Evolutionary conservation across 768 basidiomycete genomes (phyloP).

Genomic region (Cystobasidium tubakii): DNA sequence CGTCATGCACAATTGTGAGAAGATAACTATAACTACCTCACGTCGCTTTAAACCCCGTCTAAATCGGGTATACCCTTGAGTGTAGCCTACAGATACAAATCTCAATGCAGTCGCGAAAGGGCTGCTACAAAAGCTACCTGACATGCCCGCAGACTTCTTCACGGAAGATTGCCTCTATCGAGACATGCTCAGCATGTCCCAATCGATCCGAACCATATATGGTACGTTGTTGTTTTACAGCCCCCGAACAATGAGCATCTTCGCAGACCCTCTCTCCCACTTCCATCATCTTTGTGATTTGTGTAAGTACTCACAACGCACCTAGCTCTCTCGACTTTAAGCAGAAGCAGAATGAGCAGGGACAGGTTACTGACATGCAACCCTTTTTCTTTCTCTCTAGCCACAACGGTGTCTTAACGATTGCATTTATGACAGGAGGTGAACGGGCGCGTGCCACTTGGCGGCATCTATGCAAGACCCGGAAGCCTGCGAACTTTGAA

Average conservation of each 20-base stretch:
- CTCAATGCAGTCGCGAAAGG: not conserved
- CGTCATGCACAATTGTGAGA: not conserved
- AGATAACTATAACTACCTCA: no score
- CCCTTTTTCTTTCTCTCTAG: no score
- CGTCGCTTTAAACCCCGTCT: no score
- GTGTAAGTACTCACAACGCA: no score
- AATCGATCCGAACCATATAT: slow-evolving; percentile 21
- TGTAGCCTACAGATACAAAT: not conserved
- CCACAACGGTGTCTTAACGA: no score
- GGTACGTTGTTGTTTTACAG: not conserved
- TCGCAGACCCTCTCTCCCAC: no score
- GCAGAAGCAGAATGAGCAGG: no score
- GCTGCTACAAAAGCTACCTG: slow-evolving; percentile 1
- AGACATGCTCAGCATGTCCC: not conserved
- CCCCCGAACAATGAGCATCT: no score
- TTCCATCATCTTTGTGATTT: no score
- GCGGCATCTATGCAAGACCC: not conserved
- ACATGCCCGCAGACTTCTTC: slow-evolving; percentile 4
- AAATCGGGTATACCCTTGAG: not conserved
- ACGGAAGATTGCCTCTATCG: slow-evolving; percentile 19
- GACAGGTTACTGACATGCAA: no score
- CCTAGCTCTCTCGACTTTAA: no score
- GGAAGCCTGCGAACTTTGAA: slow-evolving; percentile 1
- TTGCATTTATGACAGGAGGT: not conserved
- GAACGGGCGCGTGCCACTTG: slow-evolving; percentile 3